These are phyloP conservation scores for Penicillium maclennaniae DNA, from an alignment of 495 filamentous ascomycete species.

Conservation along the genomic window DNA sequence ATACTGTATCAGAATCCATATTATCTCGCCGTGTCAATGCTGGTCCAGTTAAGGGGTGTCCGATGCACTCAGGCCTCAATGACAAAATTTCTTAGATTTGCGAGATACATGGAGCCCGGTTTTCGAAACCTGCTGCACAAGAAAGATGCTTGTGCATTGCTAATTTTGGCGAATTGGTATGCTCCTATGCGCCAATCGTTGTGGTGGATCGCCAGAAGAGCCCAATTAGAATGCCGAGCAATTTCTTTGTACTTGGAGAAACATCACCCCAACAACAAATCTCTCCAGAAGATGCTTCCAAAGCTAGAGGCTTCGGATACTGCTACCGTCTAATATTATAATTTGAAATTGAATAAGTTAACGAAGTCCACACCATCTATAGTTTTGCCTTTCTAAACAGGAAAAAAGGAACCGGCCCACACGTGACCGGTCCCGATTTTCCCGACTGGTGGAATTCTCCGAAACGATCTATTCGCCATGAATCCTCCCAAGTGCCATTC, in stretches of 20 bases:
- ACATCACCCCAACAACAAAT: slow-evolving; percentile 3
- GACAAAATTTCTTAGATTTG: slow-evolving; percentile 16
- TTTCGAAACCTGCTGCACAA: slow-evolving; percentile 19
- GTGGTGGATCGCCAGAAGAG: slow-evolving; percentile 37
- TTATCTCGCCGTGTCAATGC: slow-evolving; percentile 23
- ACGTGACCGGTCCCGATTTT: slow-evolving; percentile 15
- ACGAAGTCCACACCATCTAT: neutral
- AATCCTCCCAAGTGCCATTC: neutral
- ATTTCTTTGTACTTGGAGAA: slow-evolving; percentile 37
- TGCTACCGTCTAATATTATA: neutral
- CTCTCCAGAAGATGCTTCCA: slow-evolving; percentile 10
- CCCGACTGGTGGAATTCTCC: slow-evolving; percentile 1
- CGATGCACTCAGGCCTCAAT: slow-evolving; percentile 5
- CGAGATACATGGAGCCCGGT: slow-evolving; percentile 12
- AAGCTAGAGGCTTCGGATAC: neutral
- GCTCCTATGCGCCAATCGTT: slow-evolving; percentile 15
- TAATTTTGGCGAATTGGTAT: slow-evolving; percentile 41
- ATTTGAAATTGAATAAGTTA: neutral
- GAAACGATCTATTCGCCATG: neutral
- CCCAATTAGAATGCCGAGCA: slow-evolving; percentile 35
- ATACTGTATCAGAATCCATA: slow-evolving; percentile 28
- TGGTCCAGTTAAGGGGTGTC: slow-evolving; percentile 16
- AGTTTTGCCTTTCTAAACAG: neutral
- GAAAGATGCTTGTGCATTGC: slow-evolving; percentile 37
- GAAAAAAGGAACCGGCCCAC: neutral